Evolutionary conservation across 2,329 filamentous ascomycete species (phyloP).

Genomic region (Diplodia scrobiculata): DNA sequence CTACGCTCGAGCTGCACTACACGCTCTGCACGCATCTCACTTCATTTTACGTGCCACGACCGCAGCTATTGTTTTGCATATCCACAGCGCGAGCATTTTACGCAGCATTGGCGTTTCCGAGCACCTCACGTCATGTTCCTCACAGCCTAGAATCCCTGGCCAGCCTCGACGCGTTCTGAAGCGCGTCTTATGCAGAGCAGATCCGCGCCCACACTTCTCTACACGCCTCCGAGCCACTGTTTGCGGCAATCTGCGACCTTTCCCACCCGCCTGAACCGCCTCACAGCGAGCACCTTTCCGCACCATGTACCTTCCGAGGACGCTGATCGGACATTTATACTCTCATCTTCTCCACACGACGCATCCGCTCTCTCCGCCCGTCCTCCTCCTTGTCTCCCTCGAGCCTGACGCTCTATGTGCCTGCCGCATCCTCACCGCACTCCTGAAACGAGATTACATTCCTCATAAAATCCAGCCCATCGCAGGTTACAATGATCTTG

Average conservation of each 20-base stretch:
- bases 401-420: conserved; percentile 95
- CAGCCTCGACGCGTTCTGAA: conserved; percentile 20
- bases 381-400: conserved; percentile 87
- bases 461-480: conserved; percentile 96
- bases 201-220: background rate
- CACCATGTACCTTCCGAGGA: conserved; percentile 89
- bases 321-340: conserved; percentile 88
- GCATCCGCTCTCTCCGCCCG: conserved; percentile 86
- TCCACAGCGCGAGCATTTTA: conserved; percentile 9
- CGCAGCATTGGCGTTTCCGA: conserved; percentile 23
- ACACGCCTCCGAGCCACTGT: background rate
- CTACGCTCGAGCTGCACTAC: background rate
- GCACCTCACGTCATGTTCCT: conserved; percentile 13
- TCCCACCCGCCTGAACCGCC: background rate
- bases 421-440: conserved; percentile 85
- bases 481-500: conserved; percentile 85
- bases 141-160: conserved; percentile 20
- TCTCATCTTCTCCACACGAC: conserved; percentile 81
- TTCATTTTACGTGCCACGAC: conserved; percentile 6
- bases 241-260: background rate
- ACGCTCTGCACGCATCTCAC: conserved; percentile 2
- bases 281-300: background rate
- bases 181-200: conserved; percentile 11
- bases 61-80: conserved; percentile 15
- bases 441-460: conserved; percentile 98